Conservation (phyloP, 148 eudicot species). For the Agrostemma githago region DNA sequence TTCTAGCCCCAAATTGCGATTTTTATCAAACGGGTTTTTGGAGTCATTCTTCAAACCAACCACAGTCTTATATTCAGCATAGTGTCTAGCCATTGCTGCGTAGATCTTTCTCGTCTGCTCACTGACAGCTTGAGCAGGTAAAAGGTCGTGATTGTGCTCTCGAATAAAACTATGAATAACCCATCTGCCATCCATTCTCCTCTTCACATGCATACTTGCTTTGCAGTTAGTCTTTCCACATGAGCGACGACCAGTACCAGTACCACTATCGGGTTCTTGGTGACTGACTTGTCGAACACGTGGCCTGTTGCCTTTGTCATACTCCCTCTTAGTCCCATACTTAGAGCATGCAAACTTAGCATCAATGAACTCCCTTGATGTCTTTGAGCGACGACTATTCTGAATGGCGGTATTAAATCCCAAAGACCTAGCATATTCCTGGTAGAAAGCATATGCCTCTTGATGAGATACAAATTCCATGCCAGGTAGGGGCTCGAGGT, state of each 20-base stretch:
- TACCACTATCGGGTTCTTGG: conserved; percentile 70
- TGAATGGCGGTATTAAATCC: conserved; percentile 98
- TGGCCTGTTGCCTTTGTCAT: conserved; percentile 81
- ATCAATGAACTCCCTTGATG: conserved; percentile 94
- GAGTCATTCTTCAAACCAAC: conserved; percentile 76
- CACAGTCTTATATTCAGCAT: conserved; percentile 90
- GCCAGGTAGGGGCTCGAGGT: conserved; percentile 85
- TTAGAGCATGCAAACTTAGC: conserved; percentile 98
- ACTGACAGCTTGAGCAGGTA: conserved; percentile 96
- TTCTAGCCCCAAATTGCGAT: conserved; percentile 61
- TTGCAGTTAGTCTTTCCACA: conserved; percentile 98
- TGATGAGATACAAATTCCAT: conserved; percentile 96
- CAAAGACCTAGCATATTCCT: conserved; percentile 94
- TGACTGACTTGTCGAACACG: conserved; percentile 68
- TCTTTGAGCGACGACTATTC: conserved; percentile 97
- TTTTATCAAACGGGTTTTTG: conserved; percentile 59
- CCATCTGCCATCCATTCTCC: conserved; percentile 95
- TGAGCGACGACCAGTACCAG: conserved; percentile 79
- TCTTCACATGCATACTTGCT: conserved; percentile 99
- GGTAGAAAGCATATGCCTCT: conserved; percentile 94
- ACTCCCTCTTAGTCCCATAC: conserved; percentile 93
- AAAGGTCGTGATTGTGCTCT: conserved; percentile 91
- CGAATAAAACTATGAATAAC: conserved; percentile 84
- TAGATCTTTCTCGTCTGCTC: conserved; percentile 95
- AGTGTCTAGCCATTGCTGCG: conserved; percentile 97